Evolutionary conservation across 257 asterid genomes (phyloP).

Genomic region (Craterostigma plantagineum): DNA sequence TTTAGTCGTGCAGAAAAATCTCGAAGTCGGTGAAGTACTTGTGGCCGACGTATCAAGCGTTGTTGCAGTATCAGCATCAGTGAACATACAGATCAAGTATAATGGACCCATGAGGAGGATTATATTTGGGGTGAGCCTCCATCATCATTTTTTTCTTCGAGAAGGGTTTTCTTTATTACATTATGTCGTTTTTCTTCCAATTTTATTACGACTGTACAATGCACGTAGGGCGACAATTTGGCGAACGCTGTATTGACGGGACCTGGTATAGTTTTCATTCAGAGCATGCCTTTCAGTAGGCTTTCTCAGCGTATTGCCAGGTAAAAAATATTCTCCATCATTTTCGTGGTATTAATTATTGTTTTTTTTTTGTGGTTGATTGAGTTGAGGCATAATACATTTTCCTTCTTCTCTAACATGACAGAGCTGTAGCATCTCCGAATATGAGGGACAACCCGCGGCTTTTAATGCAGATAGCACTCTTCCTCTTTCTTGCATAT

Average conservation of each 20-base stretch:
- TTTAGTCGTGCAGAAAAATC: constrained; percentile 98
- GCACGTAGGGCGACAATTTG: constrained; percentile 71
- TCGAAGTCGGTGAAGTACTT: constrained; percentile 86
- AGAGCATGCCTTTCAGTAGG: constrained; percentile 93
- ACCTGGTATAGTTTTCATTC: constrained; percentile 94
- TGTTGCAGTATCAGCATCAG: constrained; percentile 76
- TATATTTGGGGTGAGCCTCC: constrained; percentile 88
- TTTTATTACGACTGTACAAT: not conserved
- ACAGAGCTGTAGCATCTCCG: constrained; percentile 96
- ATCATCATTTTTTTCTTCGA: constrained; percentile 4
- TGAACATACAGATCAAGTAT: constrained; percentile 73
- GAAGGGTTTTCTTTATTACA: not conserved
- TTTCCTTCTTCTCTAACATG: constrained; percentile 8
- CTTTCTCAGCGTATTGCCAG: constrained; percentile 97
- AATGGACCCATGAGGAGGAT: constrained; percentile 83
- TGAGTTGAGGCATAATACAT: no score
- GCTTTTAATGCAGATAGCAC: no score
- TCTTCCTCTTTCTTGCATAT: no score
- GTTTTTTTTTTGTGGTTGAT: no score
- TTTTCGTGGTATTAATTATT: not conserved
- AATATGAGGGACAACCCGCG: constrained; percentile 13
- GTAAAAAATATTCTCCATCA: constrained; percentile 17
- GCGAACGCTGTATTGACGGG: constrained; percentile 85
- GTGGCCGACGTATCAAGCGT: constrained; percentile 79
- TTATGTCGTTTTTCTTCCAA: constrained; percentile 1